phyloP scores from a whole-genome alignment of 345 rosid species.

The Eucalyptus curtisii region DNA sequence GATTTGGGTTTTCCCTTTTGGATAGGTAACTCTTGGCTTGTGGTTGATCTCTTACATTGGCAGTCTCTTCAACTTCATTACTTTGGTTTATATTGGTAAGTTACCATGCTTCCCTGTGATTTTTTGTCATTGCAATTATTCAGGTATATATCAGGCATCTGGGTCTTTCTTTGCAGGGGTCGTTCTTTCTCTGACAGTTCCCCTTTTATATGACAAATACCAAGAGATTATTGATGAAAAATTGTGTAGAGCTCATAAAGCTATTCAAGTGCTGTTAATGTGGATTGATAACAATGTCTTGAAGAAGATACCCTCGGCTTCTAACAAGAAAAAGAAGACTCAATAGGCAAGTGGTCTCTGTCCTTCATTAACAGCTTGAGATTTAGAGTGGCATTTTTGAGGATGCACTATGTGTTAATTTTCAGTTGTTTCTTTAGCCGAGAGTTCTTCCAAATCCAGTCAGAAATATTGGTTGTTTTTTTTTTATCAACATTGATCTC shows the following conservation, averaged over 20 bases:
- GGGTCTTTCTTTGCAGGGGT: slow-evolving; percentile 26
- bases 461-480: background rate
- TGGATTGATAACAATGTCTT: slow-evolving; percentile 39
- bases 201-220: slow-evolving; percentile 58
- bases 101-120: background rate
- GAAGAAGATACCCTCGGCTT: slow-evolving; percentile 33
- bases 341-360: slow-evolving; percentile 36
- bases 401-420: background rate
- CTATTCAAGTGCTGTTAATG: slow-evolving; percentile 39
- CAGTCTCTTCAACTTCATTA: slow-evolving; percentile 58
- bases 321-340: slow-evolving; percentile 56
- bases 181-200: slow-evolving; percentile 64
- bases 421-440: background rate
- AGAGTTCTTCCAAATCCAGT: background rate
- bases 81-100: slow-evolving; percentile 80
- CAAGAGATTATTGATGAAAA: slow-evolving; percentile 56
- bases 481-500: background rate
- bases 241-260: slow-evolving; percentile 18
- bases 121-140: background rate
- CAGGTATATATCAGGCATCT: background rate
- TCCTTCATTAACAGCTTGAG: background rate
- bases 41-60: slow-evolving; percentile 55
- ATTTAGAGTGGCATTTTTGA: background rate
- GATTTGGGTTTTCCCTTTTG: background rate
- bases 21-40: slow-evolving; percentile 45